phyloP scores from a whole-genome alignment of 345 rosid species.

The Clausena lansium region DNA sequence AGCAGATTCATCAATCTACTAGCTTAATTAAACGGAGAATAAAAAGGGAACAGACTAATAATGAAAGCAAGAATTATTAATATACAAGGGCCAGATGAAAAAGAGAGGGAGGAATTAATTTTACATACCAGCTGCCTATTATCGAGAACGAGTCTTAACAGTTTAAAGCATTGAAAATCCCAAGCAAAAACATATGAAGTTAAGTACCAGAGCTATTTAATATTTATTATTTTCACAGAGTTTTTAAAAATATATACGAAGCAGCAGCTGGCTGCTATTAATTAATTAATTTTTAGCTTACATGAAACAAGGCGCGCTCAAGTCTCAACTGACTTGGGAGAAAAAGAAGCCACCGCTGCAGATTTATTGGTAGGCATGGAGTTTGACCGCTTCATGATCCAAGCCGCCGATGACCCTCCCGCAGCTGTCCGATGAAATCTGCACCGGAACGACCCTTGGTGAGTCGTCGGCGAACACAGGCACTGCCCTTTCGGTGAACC shows the following conservation, averaged over 20 bases:
- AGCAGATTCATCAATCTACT: no score
- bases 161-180: neutral
- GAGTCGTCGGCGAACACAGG: constrained; percentile 71
- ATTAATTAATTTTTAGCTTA: neutral
- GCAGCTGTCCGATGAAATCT: constrained; percentile 43
- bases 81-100: no score
- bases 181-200: neutral
- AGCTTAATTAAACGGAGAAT: no score
- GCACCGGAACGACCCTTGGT: constrained; percentile 71
- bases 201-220: neutral
- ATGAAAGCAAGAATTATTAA: no score
- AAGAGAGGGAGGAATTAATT: neutral
- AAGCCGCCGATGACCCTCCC: constrained; percentile 24
- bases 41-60: no score
- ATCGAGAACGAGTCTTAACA: neutral
- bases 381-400: constrained; percentile 53
- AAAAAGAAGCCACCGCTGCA: constrained; percentile 21
- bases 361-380: constrained; percentile 47
- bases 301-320: neutral
- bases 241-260: neutral
- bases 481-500: constrained; percentile 48
- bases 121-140: neutral
- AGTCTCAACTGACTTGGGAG: constrained; percentile 31
- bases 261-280: neutral
- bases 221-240: neutral